Evolutionary conservation across 2,329 filamentous ascomycete species (phyloP).

Genomic region (Aspergillus sp.): DNA sequence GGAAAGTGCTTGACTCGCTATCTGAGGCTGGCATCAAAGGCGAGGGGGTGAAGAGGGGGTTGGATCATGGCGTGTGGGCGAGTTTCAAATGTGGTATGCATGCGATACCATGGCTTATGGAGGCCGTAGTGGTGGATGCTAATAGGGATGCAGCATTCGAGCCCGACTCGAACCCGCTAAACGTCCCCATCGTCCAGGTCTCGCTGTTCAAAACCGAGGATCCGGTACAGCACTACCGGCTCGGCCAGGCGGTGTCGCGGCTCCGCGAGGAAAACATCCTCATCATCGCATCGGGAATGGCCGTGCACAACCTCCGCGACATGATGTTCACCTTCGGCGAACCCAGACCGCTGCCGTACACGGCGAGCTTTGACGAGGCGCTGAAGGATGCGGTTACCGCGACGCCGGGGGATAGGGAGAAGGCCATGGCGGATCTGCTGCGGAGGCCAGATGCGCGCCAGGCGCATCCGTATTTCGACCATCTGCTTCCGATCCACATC

Average conservation of each 20-base stretch:
- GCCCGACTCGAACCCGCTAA: conserved; percentile 51
- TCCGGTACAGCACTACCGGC: conserved; percentile 54
- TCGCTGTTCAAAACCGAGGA: conserved; percentile 59
- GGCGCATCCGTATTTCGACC: conserved; percentile 57
- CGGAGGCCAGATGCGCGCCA: conserved; percentile 46
- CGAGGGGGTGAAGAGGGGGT: conserved; percentile 51
- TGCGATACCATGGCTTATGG: background rate
- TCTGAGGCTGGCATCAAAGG: conserved; percentile 50
- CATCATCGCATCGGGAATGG: conserved; percentile 65
- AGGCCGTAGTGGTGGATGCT: background rate
- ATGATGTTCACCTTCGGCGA: conserved; percentile 39
- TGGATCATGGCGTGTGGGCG: conserved; percentile 69
- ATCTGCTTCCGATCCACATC: conserved; percentile 52
- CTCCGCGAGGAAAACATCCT: conserved; percentile 59
- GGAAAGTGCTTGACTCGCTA: conserved; percentile 49
- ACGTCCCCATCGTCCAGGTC: conserved; percentile 62
- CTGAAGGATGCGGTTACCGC: conserved; percentile 55
- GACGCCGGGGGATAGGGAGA: conserved; percentile 33
- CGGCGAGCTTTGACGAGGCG: conserved; percentile 56
- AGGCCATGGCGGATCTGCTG: conserved; percentile 38
- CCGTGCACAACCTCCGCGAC: conserved; percentile 60
- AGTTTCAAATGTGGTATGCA: conserved; percentile 49
- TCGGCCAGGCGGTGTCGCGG: conserved; percentile 57
- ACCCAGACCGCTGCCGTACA: conserved; percentile 45
- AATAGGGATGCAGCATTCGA: conserved; percentile 43